Conservation (phyloP, 2,329 filamentous ascomycete species). For the Pyrenophora tritici-repentis region DNA sequence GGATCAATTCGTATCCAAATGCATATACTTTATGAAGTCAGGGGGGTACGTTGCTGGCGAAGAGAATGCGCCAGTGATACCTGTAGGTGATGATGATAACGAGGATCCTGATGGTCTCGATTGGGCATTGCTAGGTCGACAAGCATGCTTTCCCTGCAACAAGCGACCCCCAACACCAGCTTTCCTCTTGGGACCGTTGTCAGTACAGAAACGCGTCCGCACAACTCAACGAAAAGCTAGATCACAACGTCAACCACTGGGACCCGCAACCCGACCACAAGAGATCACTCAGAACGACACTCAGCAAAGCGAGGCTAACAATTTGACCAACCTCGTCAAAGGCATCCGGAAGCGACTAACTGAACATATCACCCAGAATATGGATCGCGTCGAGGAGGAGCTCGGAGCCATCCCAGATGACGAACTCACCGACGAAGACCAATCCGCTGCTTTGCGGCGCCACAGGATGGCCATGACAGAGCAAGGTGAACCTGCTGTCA, state of each 20-base stretch:
- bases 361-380: conserved; percentile 44
- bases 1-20: conserved; percentile 90
- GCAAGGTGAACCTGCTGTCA: conserved; percentile 65
- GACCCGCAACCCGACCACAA: conserved; percentile 73
- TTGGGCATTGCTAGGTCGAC: conserved; percentile 82
- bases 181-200: conserved; percentile 86
- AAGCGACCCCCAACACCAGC: conserved; percentile 76
- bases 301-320: conserved; percentile 74
- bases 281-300: conserved; percentile 77
- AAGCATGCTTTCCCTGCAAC: conserved; percentile 74
- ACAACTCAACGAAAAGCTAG: conserved; percentile 70
- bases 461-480: conserved; percentile 64
- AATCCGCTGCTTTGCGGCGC: conserved; percentile 63
- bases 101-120: conserved; percentile 72
- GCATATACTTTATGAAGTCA: conserved; percentile 80
- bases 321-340: conserved; percentile 77
- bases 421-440: conserved; percentile 44
- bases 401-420: conserved; percentile 30
- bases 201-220: conserved; percentile 81
- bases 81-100: conserved; percentile 62
- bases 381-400: conserved; percentile 52
- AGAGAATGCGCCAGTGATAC: conserved; percentile 56
- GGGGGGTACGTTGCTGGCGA: conserved; percentile 60
- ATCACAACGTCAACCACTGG: conserved; percentile 69
- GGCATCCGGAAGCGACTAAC: conserved; percentile 69